Evolutionary conservation across 345 rosid genomes (phyloP).

Genomic region (thale cress (Arabidopsis thaliana)): DNA sequence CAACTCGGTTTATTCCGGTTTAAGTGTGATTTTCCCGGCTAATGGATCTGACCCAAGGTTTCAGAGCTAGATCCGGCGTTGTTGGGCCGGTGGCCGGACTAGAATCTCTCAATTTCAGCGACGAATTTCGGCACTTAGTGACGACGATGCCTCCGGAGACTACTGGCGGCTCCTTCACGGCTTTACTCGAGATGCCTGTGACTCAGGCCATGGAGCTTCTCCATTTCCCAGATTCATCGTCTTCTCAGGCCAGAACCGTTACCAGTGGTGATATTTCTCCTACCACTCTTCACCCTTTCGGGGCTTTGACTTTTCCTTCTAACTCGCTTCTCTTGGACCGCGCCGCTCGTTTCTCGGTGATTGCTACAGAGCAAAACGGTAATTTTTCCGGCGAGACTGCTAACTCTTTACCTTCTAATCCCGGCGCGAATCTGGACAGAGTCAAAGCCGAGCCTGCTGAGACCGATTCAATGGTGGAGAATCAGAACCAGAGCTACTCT

Average conservation of each 20-base stretch:
- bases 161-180: conserved; percentile 62
- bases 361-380: conserved; percentile 44
- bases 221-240: conserved; percentile 38
- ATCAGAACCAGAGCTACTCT: conserved; percentile 23
- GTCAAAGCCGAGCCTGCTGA: conserved; percentile 52
- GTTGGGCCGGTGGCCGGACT: conserved; percentile 38
- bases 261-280: conserved; percentile 42
- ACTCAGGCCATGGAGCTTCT: conserved; percentile 69
- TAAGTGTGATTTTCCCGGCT: conserved; percentile 40
- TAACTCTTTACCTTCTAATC: neutral
- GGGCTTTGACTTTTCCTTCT: conserved; percentile 35
- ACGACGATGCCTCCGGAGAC: conserved; percentile 51
- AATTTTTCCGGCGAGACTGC: conserved; percentile 39
- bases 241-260: conserved; percentile 16
- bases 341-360: conserved; percentile 45
- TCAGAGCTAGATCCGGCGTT: conserved; percentile 54
- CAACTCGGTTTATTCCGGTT: conserved; percentile 40
- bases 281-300: conserved; percentile 29
- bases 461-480: conserved; percentile 52
- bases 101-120: conserved; percentile 54
- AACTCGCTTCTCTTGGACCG: conserved; percentile 45
- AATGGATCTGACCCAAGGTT: conserved; percentile 51
- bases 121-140: conserved; percentile 55
- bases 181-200: conserved; percentile 70
- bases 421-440: conserved; percentile 42